Evolutionary conservation across 495 filamentous ascomycete genomes (phyloP), one percentile per base, ranked within the genome.

Genomic region (Xylaria acuta): DNA sequence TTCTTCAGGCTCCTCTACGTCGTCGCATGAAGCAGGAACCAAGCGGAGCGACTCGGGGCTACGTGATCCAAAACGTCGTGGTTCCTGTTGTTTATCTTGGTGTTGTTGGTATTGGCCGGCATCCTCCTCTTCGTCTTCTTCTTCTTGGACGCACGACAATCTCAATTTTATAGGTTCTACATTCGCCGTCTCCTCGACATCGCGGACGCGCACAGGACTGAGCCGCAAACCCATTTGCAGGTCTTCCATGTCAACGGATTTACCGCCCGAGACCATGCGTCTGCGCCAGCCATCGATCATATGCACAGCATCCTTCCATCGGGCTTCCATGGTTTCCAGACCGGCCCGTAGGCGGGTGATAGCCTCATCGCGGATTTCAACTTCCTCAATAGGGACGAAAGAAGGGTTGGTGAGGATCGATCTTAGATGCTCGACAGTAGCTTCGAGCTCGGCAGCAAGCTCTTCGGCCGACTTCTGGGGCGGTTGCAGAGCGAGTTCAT

Each of bases 281-380:
- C 90, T 91, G 70, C 95, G 91, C 96, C 97, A 98, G 36, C 92
- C 90, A 63, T 97, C 93, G 87, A 99, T 97, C 86, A 98, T 87
- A 40, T 88, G 86, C 2, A 98, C 89, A 1, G 95, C 92, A 73
- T 98, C 95, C 75, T 88, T 89, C 95, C 96, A 98, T 51, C 95
- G 84, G 20, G 84, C 86, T 80, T 97, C 94, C 92, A 98, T 94
- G 79, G 90, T 94, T 79, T 95, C 93, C 90, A 94, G 97, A 30
- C 94, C 93, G 69, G 92, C 89, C 36, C 92, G 90, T 16, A 98
- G 83, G 72, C 92, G 84, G 27, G 87, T 85, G 70, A 99, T 98
- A 76, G 97, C 95, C 54, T 97, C 92, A 71, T 99, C 95, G 38
- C 95, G 88, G 22, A 95, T 84, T 71, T 94, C 93, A 8, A 98